Conservation (phyloP, 2,329 filamentous ascomycete genomes). For the Magnaporthiopsis rhizophila region DNA sequence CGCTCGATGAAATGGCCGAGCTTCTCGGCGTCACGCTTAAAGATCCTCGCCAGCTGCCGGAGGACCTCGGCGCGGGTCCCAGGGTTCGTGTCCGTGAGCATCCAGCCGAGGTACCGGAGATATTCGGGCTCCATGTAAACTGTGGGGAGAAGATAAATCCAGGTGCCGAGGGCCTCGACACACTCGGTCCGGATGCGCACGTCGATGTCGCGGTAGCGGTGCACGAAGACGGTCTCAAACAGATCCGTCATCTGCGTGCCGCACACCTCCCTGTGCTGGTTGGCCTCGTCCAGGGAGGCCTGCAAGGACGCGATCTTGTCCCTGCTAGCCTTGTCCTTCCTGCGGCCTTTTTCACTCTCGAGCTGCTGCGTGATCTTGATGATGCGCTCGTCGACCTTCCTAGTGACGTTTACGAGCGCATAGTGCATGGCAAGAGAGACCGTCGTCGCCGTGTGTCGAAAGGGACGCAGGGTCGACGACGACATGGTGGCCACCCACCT, state of each 20-base stretch:
- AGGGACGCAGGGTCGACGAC: slow-evolving; percentile 76
- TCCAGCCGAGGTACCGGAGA: slow-evolving; percentile 90
- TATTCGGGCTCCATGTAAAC: slow-evolving; percentile 87
- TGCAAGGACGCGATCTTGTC: slow-evolving; percentile 67
- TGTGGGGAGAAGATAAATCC: slow-evolving; percentile 79
- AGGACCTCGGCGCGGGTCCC: slow-evolving; percentile 78
- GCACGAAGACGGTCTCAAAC: slow-evolving; percentile 88
- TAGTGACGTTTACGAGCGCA: slow-evolving; percentile 50
- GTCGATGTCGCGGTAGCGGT: slow-evolving; percentile 92
- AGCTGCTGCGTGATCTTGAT: slow-evolving; percentile 72
- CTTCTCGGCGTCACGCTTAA: slow-evolving; percentile 72
- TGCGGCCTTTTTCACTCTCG: slow-evolving; percentile 62
- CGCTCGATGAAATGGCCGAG: slow-evolving; percentile 89
- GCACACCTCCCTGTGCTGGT: slow-evolving; percentile 59
- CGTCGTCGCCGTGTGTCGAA: slow-evolving; percentile 88
- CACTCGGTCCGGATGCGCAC: slow-evolving; percentile 83
- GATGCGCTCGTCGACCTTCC: slow-evolving; percentile 45
- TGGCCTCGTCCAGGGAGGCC: slow-evolving; percentile 61
- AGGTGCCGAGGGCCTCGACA: slow-evolving; percentile 75
- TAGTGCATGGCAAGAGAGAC: slow-evolving; percentile 73
- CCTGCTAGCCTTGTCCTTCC: slow-evolving; percentile 56
- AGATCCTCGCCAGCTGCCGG: slow-evolving; percentile 71
- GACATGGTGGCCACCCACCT: slow-evolving; percentile 90
- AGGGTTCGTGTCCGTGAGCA: slow-evolving; percentile 73
- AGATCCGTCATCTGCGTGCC: slow-evolving; percentile 72